phyloP scores from a whole-genome alignment of 768 basidiomycete species.

The Suillus decipiens region DNA sequence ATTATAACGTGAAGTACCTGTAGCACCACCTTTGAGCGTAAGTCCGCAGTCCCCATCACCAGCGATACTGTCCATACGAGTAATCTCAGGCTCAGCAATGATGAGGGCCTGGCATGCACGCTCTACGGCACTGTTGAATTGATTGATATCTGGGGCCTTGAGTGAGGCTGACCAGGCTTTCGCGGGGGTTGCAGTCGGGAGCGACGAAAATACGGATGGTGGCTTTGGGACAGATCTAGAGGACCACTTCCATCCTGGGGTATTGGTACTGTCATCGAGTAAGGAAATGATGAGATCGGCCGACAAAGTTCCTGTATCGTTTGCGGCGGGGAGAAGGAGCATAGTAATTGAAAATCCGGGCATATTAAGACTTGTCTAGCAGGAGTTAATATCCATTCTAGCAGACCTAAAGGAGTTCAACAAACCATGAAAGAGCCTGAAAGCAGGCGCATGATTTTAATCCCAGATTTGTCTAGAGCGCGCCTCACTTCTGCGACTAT shows the following conservation, averaged over 20 bases:
- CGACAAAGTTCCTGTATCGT: constrained; percentile 40
- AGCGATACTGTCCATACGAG: constrained; percentile 85
- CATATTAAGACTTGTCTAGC: constrained; percentile 88
- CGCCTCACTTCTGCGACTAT: constrained; percentile 63
- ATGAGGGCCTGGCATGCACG: constrained; percentile 68
- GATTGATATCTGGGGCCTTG: constrained; percentile 43
- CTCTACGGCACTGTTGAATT: constrained; percentile 56
- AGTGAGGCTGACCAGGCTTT: constrained; percentile 22
- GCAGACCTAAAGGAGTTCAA: constrained; percentile 8
- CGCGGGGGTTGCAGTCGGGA: constrained; percentile 14
- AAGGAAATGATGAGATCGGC: constrained; percentile 56
- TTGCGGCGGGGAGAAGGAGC: constrained; percentile 63
- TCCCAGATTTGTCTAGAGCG: constrained; percentile 55
- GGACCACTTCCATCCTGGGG: constrained; percentile 88
- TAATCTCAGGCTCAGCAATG: constrained; percentile 85
- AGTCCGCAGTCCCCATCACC: constrained; percentile 86
- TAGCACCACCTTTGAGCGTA: constrained; percentile 73
- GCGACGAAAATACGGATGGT: constrained; percentile 13
- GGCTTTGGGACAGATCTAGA: constrained; percentile 43
- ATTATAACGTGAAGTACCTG: constrained; percentile 41
- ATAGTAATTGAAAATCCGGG: constrained; percentile 88
- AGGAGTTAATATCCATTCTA: constrained; percentile 5
- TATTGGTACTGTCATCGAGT: constrained; percentile 65
- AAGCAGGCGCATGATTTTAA: constrained; percentile 63
- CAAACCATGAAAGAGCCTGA: constrained; percentile 86